phyloP scores from a whole-genome alignment of 1,139 yeast genomes.

The Taphrina deformans region DNA sequence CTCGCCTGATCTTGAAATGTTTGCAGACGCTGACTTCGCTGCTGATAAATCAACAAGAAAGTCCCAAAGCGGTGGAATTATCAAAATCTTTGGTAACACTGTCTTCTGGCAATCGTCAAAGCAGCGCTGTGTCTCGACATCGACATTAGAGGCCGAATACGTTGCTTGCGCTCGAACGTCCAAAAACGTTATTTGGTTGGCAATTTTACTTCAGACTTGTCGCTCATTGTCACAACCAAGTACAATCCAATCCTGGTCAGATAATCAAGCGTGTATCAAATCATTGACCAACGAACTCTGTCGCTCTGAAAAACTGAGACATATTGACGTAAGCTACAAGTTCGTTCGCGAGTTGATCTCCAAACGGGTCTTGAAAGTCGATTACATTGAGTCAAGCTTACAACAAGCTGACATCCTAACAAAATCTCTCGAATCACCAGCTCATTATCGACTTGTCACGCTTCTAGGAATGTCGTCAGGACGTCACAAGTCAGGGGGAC shows the following conservation, averaged over 20 bases:
- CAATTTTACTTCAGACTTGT: not conserved
- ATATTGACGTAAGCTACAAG: not conserved
- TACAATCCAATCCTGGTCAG: not conserved
- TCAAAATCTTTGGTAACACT: not conserved
- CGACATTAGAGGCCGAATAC: slow-evolving; percentile 1
- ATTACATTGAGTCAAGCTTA: not conserved
- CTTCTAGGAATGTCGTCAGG: not conserved
- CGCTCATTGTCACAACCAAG: not conserved
- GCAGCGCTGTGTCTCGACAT: not conserved
- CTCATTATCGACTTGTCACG: not conserved
- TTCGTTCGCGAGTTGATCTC: not conserved
- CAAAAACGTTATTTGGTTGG: not conserved
- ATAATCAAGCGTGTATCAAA: not conserved
- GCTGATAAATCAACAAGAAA: not conserved
- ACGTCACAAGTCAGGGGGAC: not conserved
- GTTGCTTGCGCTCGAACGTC: not conserved
- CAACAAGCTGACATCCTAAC: not conserved
- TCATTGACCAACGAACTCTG: not conserved
- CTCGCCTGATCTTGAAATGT: not conserved
- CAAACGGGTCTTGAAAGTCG: not conserved
- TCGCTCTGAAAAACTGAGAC: not conserved
- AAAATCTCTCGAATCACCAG: not conserved
- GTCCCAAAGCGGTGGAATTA: not conserved
- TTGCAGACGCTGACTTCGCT: slow-evolving; percentile 8
- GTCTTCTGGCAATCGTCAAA: slow-evolving; percentile 3